Base-by-base conservation (phyloP, 176 grass and related monocot genomes). In the Carex kokanica region DNA sequence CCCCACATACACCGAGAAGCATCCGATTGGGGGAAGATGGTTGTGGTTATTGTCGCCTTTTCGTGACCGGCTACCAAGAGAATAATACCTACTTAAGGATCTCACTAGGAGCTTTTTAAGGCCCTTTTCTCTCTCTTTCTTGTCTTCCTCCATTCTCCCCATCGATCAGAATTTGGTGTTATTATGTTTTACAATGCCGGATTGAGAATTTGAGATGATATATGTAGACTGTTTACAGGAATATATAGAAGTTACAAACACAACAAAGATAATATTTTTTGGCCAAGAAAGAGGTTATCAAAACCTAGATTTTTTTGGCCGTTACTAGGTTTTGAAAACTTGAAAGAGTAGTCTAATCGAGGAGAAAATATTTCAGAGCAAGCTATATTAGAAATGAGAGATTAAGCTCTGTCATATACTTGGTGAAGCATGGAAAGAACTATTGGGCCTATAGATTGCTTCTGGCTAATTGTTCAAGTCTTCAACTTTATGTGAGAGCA, bases 1-100 rank as follows among this genome's bases (percentile, higher is more conserved):
- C 5, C 94, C 94, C 2, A 97, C 94, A 63, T 91, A 93, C 83
- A 97, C 86, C 8, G 94, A 91, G 88, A 97, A 91, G 89, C 87
- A 97, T n/a, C 94, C 94, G 31, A 84, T 61, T 27, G 89, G 87
- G 11, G 81, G 55, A 27, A 77, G 31, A 31, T 14, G 9, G 83
- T 21, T 20, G 74, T 71, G 54, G 21, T 49, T 45, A 45, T 16
- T 36, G 13, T 38, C 24, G 47, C 67, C 23, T 63, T 55, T 45
- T 53, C 29, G 64, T 31, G 41, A 53, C 23, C 54, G 51, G 72
- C 23, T 53, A 13, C 51, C 52, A 7, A 84, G 64, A 7, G 93
- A 95, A 85, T 32, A 81, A 68, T 89, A 96, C 36, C 84, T 78
- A 80, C 81, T 80, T 64, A 96, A 85, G 7, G 91, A 89, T 74